Evolutionary conservation across 352 stramenopile genomes (phyloP).

Genomic region (Pythium pyrilobum): DNA sequence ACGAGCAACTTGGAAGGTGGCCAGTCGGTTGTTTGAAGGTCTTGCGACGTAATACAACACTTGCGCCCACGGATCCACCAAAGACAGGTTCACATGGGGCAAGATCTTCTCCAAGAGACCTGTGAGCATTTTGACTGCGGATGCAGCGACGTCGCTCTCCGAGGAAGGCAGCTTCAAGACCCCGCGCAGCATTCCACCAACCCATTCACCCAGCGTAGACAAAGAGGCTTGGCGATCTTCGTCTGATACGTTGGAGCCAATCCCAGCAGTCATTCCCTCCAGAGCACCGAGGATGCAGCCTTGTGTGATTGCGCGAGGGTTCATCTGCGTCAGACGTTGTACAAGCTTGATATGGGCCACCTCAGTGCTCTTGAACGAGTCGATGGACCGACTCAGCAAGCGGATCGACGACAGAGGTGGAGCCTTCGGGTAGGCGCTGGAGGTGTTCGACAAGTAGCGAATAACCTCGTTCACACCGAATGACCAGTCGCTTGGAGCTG

Average conservation of each 20-base stretch:
- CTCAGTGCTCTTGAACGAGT: constrained; percentile 29
- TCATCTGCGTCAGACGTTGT: constrained; percentile 41
- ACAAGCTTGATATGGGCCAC: constrained; percentile 40
- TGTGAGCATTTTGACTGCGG: constrained; percentile 21
- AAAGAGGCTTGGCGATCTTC: constrained; percentile 62
- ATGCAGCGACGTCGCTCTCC: constrained; percentile 10
- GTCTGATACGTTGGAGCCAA: constrained; percentile 31
- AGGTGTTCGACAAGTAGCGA: constrained; percentile 37
- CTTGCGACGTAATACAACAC: constrained; percentile 47
- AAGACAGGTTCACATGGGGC: constrained; percentile 48
- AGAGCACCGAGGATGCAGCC: constrained; percentile 23
- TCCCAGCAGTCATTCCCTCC: constrained; percentile 28
- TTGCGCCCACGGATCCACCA: constrained; percentile 50
- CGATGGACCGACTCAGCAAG: constrained; percentile 41
- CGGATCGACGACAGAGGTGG: constrained; percentile 47
- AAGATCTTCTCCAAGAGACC: constrained; percentile 37
- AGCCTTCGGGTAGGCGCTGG: constrained; percentile 42
- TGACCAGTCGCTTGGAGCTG: constrained; percentile 65
- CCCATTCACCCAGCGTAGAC: constrained; percentile 50
- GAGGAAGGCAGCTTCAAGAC: constrained; percentile 24
- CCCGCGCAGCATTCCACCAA: constrained; percentile 35
- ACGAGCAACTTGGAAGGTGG: constrained; percentile 14
- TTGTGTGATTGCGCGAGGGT: constrained; percentile 27
- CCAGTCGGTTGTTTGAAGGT: constrained; percentile 21
- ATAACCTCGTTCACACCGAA: constrained; percentile 68